Evolutionary conservation across 257 asterid species (phyloP).

Genomic region (Solanum pinnatisectum): DNA sequence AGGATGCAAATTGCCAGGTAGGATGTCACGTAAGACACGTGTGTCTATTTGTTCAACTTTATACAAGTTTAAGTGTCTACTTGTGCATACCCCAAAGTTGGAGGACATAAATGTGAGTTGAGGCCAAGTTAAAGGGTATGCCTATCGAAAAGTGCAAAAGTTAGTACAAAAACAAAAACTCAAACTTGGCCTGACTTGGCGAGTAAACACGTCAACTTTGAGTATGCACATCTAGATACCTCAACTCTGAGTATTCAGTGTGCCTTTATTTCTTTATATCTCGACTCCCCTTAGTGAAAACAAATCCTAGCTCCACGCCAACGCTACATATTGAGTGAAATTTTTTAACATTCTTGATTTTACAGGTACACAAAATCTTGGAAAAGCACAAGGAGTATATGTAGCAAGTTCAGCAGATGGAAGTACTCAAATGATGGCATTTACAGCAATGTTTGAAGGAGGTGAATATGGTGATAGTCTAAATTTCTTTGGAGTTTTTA

Average conservation of each 20-base stretch:
- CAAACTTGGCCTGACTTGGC: not conserved
- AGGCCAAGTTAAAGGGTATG: not conserved
- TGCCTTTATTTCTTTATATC: not conserved
- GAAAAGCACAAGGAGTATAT: slow-evolving; percentile 44
- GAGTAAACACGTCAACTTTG: not conserved
- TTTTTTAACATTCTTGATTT: not conserved
- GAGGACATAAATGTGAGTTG: not conserved
- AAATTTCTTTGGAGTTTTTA: slow-evolving; percentile 38
- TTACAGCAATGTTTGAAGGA: slow-evolving; percentile 47
- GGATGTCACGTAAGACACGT: not conserved
- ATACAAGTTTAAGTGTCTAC: no score
- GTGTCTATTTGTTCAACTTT: not conserved
- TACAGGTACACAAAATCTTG: slow-evolving; percentile 18
- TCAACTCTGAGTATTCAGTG: not conserved
- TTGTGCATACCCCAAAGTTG: not conserved
- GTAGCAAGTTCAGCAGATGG: slow-evolving; percentile 48
- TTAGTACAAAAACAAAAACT: not conserved
- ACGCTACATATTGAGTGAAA: not conserved
- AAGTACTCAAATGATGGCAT: slow-evolving; percentile 40
- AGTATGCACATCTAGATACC: not conserved
- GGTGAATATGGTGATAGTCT: slow-evolving; percentile 46
- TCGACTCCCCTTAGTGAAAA: not conserved
- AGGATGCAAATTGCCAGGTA: no score
- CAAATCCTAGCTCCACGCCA: not conserved
- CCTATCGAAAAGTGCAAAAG: not conserved